Conservation (phyloP, 768 basidiomycete species). For the Punctularia strigosozonata region DNA sequence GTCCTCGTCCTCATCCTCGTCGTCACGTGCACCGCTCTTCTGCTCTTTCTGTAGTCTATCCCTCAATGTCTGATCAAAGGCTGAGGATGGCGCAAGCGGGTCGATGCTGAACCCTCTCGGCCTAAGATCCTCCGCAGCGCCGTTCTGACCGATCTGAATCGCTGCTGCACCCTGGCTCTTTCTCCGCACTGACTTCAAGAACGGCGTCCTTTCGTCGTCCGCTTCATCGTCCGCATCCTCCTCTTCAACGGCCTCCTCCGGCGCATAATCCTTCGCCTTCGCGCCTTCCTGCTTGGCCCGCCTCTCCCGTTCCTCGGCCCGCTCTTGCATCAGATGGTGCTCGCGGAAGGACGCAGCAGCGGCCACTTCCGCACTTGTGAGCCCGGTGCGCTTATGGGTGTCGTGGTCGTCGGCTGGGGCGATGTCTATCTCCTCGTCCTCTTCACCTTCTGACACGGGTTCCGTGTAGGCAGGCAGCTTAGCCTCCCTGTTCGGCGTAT, state of each 20-base stretch:
- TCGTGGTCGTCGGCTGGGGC: constrained; percentile 73
- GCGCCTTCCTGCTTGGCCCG: constrained; percentile 12
- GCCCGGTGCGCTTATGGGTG: constrained; percentile 63
- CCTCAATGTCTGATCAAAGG: constrained; percentile 78
- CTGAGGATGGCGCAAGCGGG: constrained; percentile 72
- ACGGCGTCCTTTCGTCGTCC: constrained; percentile 25
- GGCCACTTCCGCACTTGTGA: constrained; percentile 61
- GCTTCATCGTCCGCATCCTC: constrained; percentile 17
- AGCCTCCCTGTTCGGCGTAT: constrained; percentile 22
- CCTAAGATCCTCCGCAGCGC: constrained; percentile 6
- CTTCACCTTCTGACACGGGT: constrained; percentile 92
- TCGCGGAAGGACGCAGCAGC: constrained; percentile 85
- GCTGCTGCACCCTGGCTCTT: constrained; percentile 14
- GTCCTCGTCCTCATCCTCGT: constrained; percentile 21
- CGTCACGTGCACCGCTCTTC: constrained; percentile 27
- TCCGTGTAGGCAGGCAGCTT: constrained; percentile 48
- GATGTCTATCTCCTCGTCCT: constrained; percentile 63
- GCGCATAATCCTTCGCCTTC: constrained; percentile 2
- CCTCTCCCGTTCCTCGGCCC: constrained; percentile 33
- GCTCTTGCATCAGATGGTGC: constrained; percentile 61
- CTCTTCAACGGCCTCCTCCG: constrained; percentile 14
- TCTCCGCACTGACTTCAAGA: too few relatives aligned
- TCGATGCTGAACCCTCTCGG: constrained; percentile 52
- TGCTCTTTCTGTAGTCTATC: constrained; percentile 42
- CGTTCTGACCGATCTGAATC: constrained; percentile 3